Base-by-base conservation (phyloP, 768 basidiomycete genomes). In the Calocera viscosa region DNA sequence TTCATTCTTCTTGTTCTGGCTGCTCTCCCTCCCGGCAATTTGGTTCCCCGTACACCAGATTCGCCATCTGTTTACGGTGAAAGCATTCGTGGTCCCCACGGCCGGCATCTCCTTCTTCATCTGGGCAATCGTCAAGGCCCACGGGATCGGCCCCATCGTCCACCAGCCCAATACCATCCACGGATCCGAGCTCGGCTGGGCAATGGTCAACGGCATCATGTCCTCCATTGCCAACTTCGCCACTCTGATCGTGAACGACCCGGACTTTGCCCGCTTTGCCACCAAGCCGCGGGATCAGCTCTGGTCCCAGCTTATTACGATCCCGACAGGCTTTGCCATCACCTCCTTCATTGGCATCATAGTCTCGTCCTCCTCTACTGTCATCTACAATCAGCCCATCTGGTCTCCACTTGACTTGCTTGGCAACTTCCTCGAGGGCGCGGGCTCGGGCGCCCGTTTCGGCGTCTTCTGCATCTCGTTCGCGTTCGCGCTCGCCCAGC, bases 1-100 rank as follows among this genome's bases (percentile, higher is more conserved):
- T 78, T 84, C 84, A 70, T 93, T 93, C 83, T 87, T 93, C 80
- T 79, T 93, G 67, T 94, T 91, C 80, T 92, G 89, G 86, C 77
- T 91, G 30, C 80, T 90, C 40, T 88, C 85, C 34, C 81, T 91
- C 33, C 89, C 88, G 10, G 85, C 86, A 19, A 86, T 91, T 70
- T 90, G 87, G 87, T 86, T 90, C 70, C 89, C 88, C 12, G 84
- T 91, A 63, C 89, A 92, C 78, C 82, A 87, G 72, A 87, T 90
- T 68, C 86, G 86, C 47, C 87, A 90, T 74, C 80, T 92, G 67
- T 92, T 93, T 80, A 87, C 87, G 2, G 72, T 87, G 71, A 93
- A 92, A 75, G 85, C 88, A 2, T 79, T 89, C 69, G 78, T 91
- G 38, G 84, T 84, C 1, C 89, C 89, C 0, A 80, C 80, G 49